phyloP scores from a whole-genome alignment of 805 yeast species.

The Metschnikowia corniflorae region DNA sequence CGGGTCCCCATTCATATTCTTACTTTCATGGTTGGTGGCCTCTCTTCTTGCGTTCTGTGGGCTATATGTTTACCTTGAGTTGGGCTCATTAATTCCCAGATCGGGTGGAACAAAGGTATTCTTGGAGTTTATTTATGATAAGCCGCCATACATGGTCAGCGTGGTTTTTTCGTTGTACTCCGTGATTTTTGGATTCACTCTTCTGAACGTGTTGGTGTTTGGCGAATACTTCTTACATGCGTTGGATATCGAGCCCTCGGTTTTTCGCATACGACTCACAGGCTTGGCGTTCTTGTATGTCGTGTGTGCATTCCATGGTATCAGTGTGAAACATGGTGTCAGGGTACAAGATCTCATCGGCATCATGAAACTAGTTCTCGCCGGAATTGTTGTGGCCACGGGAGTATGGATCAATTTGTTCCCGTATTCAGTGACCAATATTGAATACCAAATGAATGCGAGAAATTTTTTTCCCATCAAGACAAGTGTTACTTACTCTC shows the following conservation, averaged over 20 bases:
- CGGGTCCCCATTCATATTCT: slow-evolving; percentile 58
- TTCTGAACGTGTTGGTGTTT: slow-evolving; percentile 56
- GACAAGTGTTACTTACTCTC: slow-evolving; percentile 37
- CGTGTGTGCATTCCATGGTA: slow-evolving; percentile 47
- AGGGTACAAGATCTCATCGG: slow-evolving; percentile 62
- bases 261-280: slow-evolving; percentile 31
- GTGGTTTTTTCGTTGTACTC: slow-evolving; percentile 49
- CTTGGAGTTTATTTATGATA: slow-evolving; percentile 60
- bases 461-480: slow-evolving; percentile 30
- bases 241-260: slow-evolving; percentile 38
- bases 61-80: slow-evolving; percentile 59
- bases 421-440: slow-evolving; percentile 44
- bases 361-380: slow-evolving; percentile 51
- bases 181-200: slow-evolving; percentile 51
- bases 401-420: slow-evolving; percentile 55
- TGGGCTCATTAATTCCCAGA: slow-evolving; percentile 68
- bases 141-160: slow-evolving; percentile 53
- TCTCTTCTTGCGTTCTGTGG: slow-evolving; percentile 65
- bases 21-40: slow-evolving; percentile 60
- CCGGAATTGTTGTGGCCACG: slow-evolving; percentile 51
- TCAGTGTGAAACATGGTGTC: slow-evolving; percentile 59
- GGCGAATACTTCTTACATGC: slow-evolving; percentile 56
- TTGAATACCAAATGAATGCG: slow-evolving; percentile 40
- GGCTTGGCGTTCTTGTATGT: slow-evolving; percentile 27
- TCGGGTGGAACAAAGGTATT: slow-evolving; percentile 77